These are phyloP conservation scores for Annulohypoxylon moriforme DNA, from an alignment of 495 filamentous ascomycete genomes.

Conservation along the genomic window DNA sequence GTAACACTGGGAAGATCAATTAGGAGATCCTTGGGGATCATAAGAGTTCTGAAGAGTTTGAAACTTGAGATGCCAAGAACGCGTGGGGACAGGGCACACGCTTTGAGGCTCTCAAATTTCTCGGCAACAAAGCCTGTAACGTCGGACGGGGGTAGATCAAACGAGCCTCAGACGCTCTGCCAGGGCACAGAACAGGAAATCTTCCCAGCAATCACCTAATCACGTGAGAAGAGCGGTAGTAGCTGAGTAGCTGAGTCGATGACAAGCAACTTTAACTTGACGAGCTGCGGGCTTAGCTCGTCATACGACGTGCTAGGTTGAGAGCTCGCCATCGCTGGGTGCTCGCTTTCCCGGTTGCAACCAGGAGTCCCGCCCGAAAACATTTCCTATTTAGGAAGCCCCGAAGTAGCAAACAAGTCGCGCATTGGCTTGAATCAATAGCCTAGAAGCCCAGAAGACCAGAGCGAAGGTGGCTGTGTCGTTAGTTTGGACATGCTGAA, in stretches of 20 bases:
- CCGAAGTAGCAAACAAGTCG: conserved; percentile 22
- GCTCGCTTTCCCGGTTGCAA: conserved; percentile 39
- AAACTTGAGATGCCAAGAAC: conserved; percentile 44
- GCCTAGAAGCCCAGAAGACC: neutral
- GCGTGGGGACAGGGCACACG: conserved; percentile 7
- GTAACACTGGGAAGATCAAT: conserved; percentile 35
- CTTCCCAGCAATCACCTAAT: neutral
- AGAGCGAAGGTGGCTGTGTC: conserved; percentile 33
- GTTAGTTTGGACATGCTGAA: neutral
- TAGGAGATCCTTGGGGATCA: conserved; percentile 42
- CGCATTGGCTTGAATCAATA: conserved; percentile 7
- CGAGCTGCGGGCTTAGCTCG: neutral
- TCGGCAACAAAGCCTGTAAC: conserved; percentile 34
- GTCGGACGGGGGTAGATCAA: conserved; percentile 43
- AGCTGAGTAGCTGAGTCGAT: conserved; percentile 2
- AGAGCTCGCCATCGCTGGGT: conserved; percentile 34
- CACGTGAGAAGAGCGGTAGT: conserved; percentile 17
- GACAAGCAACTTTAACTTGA: neutral
- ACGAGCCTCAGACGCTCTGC: conserved; percentile 42
- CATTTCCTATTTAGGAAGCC: conserved; percentile 2
- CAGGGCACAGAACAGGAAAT: conserved; percentile 4
- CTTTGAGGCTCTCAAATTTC: conserved; percentile 42
- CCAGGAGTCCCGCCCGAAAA: conserved; percentile 29
- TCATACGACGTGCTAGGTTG: conserved; percentile 20
- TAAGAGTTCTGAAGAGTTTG: conserved; percentile 32